These are phyloP conservation scores for Metschnikowia baotianmanensis DNA, from an alignment of 805 yeast species.

Conservation along the genomic window DNA sequence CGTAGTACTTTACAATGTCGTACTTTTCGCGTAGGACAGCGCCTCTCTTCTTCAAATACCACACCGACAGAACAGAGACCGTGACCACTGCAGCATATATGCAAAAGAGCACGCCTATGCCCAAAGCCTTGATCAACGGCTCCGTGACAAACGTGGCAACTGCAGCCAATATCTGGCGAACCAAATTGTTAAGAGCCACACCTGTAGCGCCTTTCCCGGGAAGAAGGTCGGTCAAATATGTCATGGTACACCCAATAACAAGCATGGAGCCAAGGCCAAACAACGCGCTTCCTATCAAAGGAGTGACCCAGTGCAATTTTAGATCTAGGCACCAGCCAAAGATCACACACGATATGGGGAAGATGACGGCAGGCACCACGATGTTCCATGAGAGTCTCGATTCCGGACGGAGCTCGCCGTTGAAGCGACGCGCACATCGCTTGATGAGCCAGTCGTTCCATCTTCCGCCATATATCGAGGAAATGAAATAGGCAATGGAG, in stretches of 20 bases:
- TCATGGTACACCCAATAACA: constrained; percentile 75
- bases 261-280: constrained; percentile 85
- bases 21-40: constrained; percentile 61
- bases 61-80: constrained; percentile 40
- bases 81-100: constrained; percentile 61
- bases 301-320: constrained; percentile 71
- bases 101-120: constrained; percentile 66
- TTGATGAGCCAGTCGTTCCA: constrained; percentile 68
- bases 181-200: constrained; percentile 75
- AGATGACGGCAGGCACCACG: constrained; percentile 57
- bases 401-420: constrained; percentile 72
- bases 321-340: constrained; percentile 81
- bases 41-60: constrained; percentile 53
- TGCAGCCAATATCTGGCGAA: constrained; percentile 73
- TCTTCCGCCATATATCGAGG: constrained; percentile 76
- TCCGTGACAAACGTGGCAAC: constrained; percentile 72
- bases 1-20: constrained; percentile 57
- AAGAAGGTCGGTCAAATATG: constrained; percentile 77
- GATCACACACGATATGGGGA: constrained; percentile 64
- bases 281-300: constrained; percentile 75
- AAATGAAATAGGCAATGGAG: constrained; percentile 71
- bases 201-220: constrained; percentile 92
- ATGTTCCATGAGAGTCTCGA: constrained; percentile 76
- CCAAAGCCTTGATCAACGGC: constrained; percentile 65
- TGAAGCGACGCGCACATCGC: constrained; percentile 50